These are phyloP conservation scores for Arbutus unedo DNA, from an alignment of 148 eudicot species.

Conservation along the genomic window DNA sequence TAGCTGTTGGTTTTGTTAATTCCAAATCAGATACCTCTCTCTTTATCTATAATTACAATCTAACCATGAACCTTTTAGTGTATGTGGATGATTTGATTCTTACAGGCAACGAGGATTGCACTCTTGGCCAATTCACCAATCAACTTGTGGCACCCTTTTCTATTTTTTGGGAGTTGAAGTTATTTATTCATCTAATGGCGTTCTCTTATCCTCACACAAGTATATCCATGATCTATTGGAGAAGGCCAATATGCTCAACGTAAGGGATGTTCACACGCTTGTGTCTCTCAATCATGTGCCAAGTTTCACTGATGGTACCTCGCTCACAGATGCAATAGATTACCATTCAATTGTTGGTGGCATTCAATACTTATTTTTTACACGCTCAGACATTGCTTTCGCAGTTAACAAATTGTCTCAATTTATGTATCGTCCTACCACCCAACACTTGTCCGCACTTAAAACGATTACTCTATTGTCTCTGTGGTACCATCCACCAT, in stretches of 20 bases:
- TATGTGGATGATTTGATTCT: slow-evolving; percentile 12
- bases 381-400: not conserved
- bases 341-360: not conserved
- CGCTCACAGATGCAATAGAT: not conserved
- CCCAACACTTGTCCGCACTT: not conserved
- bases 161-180: slow-evolving; percentile 2
- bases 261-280: not conserved
- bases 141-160: too few species aligned
- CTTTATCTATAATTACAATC: not conserved
- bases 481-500: not conserved
- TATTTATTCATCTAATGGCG: not conserved
- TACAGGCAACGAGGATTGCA: not conserved
- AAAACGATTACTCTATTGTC: not conserved
- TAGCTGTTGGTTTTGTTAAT: not conserved
- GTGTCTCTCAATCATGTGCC: not conserved
- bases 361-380: not conserved
- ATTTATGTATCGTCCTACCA: slow-evolving; percentile 10
- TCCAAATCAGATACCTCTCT: not conserved
- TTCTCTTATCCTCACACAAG: not conserved
- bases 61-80: not conserved
- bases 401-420: not conserved
- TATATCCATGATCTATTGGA: not conserved
- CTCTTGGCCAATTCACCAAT: not conserved
- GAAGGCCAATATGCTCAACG: not conserved
- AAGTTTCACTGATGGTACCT: not conserved